Percentiles rank a stretch among this genome's conserved stretches.
phyloP scores from a whole-genome alignment of 1,139 yeast genomes.

The Blastobotrys aristatus region DNA sequence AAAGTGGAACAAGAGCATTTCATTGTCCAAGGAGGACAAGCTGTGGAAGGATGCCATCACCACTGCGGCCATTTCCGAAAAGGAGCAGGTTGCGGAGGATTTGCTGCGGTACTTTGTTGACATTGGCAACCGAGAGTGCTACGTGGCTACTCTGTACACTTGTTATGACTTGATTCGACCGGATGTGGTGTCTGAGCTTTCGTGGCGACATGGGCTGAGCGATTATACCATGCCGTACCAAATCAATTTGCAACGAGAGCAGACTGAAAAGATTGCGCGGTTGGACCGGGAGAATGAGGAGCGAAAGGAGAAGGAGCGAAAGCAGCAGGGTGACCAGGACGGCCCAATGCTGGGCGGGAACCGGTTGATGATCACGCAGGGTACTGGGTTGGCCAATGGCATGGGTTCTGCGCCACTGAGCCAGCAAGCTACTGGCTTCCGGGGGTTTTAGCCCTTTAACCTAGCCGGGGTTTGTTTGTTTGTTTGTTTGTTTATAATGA shows the following conservation, averaged over 20 bases:
- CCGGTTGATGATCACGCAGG: conserved; percentile 34
- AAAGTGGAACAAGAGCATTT: conserved; percentile 86
- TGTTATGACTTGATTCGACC: conserved; percentile 76
- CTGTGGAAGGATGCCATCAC: conserved; percentile 92
- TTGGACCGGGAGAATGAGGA: conserved; percentile 65
- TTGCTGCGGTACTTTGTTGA: conserved; percentile 88
- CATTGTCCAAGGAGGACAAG: conserved; percentile 85
- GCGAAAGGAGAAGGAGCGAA: conserved; percentile 57
- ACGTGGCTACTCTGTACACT: conserved; percentile 81
- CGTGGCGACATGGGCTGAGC: conserved; percentile 85
- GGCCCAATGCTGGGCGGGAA: conserved; percentile 37
- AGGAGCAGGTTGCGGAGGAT: conserved; percentile 81
- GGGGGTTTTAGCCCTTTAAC: conserved; percentile 10
- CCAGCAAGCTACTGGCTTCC: conserved; percentile 12
- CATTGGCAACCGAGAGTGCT: conserved; percentile 94
- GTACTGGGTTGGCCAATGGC: conserved; percentile 30
- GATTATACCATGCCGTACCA: conserved; percentile 86
- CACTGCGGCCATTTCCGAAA: conserved; percentile 82
- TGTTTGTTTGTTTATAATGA: too few relatives aligned
- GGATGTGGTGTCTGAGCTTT: conserved; percentile 81
- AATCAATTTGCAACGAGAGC: conserved; percentile 74
- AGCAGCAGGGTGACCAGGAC: conserved; percentile 42
- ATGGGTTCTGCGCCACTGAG: conserved; percentile 15
- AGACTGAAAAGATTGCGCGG: conserved; percentile 59
- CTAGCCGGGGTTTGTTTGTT: background rate